Percentiles rank a stretch among this genome's conserved stretches.
These are phyloP conservation scores for Daldinia eschscholtzii DNA, from an alignment of 2,329 filamentous ascomycete genomes.

Conservation along the genomic window DNA sequence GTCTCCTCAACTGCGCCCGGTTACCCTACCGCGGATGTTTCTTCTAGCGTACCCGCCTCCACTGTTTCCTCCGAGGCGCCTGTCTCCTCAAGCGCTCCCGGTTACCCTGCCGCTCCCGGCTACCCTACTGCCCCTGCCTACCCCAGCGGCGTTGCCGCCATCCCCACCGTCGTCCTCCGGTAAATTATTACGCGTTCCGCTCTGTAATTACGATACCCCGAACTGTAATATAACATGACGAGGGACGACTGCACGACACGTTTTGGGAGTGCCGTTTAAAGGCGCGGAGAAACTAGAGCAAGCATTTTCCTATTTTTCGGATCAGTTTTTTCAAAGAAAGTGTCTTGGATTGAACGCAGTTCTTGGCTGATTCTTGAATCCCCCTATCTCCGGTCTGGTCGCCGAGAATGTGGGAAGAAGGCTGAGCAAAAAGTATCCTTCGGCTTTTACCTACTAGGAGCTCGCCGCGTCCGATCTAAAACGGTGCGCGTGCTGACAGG, in stretches of 20 bases:
- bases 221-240: constrained; percentile 38
- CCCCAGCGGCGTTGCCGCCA: constrained; percentile 47
- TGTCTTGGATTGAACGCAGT: constrained; percentile 10
- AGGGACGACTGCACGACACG: constrained; percentile 39
- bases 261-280: constrained; percentile 1
- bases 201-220: constrained; percentile 31
- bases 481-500: constrained; percentile 5
- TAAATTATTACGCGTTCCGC: constrained; percentile 11
- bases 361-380: constrained; percentile 13
- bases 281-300: constrained; percentile 3
- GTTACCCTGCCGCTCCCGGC: constrained; percentile 38
- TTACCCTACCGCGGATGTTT: constrained; percentile 52
- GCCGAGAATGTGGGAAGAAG: constrained; percentile 6
- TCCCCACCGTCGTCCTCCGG: constrained; percentile 37
- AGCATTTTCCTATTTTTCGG: constrained; percentile 11
- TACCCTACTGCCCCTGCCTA: not conserved
- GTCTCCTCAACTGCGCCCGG: not conserved
- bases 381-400: constrained; percentile 10
- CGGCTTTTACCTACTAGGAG: constrained; percentile 5
- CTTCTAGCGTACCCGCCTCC: too few relatives aligned
- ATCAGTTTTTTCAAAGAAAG: constrained; percentile 7
- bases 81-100: constrained; percentile 31
- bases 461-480: constrained; percentile 3
- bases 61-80: too few relatives aligned
- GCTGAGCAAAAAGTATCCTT: not conserved